A percentile compares a stretch with the other conserved stretches of the same genome.
Evolutionary conservation across 2,329 filamentous ascomycete genomes (phyloP).

Genomic region (Sphaerulina populicola): DNA sequence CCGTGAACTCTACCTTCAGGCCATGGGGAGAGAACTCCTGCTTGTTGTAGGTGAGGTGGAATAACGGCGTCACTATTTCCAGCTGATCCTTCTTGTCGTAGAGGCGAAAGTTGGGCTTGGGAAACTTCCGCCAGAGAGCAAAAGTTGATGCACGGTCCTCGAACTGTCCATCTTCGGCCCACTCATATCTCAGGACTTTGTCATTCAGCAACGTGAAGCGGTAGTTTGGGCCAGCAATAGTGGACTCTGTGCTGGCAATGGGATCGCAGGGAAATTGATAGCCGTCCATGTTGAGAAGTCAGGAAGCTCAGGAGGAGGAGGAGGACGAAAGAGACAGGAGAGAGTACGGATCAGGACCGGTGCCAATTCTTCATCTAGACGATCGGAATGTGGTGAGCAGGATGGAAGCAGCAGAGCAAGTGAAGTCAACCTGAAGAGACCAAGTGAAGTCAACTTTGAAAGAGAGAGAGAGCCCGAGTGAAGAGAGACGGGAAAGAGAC

Average conservation of each 20-base stretch:
- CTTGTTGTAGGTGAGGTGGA: conserved; percentile 53
- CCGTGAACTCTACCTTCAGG: conserved; percentile 41
- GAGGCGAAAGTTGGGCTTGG: conserved; percentile 43
- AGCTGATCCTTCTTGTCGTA: conserved; percentile 42
- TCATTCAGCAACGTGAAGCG: conserved; percentile 54
- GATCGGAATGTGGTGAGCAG: too few relatives aligned
- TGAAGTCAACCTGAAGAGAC: too few relatives aligned
- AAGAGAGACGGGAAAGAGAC: too few relatives aligned
- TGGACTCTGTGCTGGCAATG: background rate
- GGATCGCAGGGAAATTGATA: background rate
- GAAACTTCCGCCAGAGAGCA: conserved; percentile 48
- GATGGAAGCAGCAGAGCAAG: too few relatives aligned
- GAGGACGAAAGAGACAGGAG: too few relatives aligned
- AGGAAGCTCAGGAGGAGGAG: too few relatives aligned
- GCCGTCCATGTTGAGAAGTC: background rate
- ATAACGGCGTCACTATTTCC: conserved; percentile 49
- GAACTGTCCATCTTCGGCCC: conserved; percentile 51
- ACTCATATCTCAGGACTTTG: conserved; percentile 53
- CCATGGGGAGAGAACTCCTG: conserved; percentile 47
- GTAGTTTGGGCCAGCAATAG: conserved; percentile 35
- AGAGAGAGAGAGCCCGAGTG: too few relatives aligned
- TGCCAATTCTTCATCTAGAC: too few relatives aligned
- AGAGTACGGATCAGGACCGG: too few relatives aligned
- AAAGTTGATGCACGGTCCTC: conserved; percentile 57
- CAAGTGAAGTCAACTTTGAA: too few relatives aligned